Base-by-base conservation (phyloP, 2,329 filamentous ascomycete genomes). In the Aspergillus pseudonomiae region DNA sequence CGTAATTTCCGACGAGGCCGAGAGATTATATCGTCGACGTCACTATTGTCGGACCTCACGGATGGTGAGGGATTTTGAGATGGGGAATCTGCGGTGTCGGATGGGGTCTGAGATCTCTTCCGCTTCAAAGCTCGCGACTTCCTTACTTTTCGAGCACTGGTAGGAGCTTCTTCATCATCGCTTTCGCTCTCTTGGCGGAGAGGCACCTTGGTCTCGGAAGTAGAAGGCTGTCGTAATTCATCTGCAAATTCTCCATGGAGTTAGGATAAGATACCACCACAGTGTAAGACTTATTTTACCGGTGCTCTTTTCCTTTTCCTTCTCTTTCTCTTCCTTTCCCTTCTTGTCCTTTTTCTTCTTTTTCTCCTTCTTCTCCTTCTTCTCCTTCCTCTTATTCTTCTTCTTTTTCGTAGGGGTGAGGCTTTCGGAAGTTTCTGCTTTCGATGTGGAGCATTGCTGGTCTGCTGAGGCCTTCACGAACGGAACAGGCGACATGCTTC, bases 1-100 rank as follows among this genome's bases (percentile, higher is more conserved):
- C 75, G 73, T 30, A 75, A 60, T 62, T 75, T 75, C 59, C 69
- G 70, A 58, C 67, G 67, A 32, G 74, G 67, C 19, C 67, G 66
- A 36, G 66, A 60, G 6, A 66, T 65, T 34, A 74, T 61, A 41
- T 75, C 73, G 19, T 74, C 73, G 19, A 69, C 74, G 56, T 71
- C 74, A 39, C 73, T 78, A 7, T 72, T 67, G 12, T 65, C 63
- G 19, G 63, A 65, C 11, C 36, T 43, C n/a, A 59, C 28, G n/a
- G 48, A 26, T 28, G 43, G 45, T 36, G 48, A 54, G n/a, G 28
- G 19, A n/a, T 63, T 60, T 16, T 28, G 45, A 30, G 61, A 39
- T 14, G 59, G 24, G 21, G 56, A 39, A 19, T 55, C 36, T n/a
- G 57, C 59, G 1, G 54, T n/a, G 24, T 68, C 63, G 9, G 60